Evolutionary conservation across 768 basidiomycete species (phyloP).

Genomic region (Boletus rufocinnamomeus): DNA sequence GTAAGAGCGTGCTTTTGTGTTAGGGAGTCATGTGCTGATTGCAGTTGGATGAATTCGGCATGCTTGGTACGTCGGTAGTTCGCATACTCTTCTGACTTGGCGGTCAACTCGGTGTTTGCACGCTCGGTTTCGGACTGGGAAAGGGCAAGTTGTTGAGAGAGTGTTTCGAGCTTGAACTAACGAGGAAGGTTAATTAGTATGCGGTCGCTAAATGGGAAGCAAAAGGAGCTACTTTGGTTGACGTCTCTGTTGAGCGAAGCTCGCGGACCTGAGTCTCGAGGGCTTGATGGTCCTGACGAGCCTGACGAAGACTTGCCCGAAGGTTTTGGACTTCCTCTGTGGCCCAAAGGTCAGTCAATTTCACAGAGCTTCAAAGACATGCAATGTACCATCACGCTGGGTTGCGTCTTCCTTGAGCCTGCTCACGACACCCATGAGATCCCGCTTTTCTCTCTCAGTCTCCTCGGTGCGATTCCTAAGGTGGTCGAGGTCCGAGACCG

Average conservation of each 20-base stretch:
- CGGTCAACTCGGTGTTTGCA: conserved; percentile 61
- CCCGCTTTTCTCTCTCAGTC: conserved; percentile 87
- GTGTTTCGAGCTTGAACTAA: conserved; percentile 85
- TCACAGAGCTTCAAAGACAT: background rate
- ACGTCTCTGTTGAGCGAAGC: conserved; percentile 71
- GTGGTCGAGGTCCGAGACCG: conserved; percentile 60
- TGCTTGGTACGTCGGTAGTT: conserved; percentile 82
- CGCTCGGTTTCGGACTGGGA: conserved; percentile 78
- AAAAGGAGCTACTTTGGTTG: conserved; percentile 59
- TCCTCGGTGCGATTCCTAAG: conserved; percentile 68
- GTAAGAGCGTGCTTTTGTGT: conserved; percentile 66
- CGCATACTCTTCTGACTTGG: conserved; percentile 80
- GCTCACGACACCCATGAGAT: conserved; percentile 81
- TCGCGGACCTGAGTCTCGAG: conserved; percentile 72
- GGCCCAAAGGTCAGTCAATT: background rate
- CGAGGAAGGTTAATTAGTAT: background rate
- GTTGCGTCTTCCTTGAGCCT: conserved; percentile 74
- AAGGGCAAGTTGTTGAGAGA: conserved; percentile 78
- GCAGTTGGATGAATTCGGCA: conserved; percentile 72
- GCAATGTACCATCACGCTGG: conserved; percentile 68
- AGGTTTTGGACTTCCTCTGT: conserved; percentile 73
- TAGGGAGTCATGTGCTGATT: conserved; percentile 73
- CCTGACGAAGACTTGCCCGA: conserved; percentile 68
- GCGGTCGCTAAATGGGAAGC: background rate
- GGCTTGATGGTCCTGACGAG: conserved; percentile 68